These are phyloP conservation scores for Rosa persica DNA, from an alignment of 306 rosid species.

Conservation along the genomic window DNA sequence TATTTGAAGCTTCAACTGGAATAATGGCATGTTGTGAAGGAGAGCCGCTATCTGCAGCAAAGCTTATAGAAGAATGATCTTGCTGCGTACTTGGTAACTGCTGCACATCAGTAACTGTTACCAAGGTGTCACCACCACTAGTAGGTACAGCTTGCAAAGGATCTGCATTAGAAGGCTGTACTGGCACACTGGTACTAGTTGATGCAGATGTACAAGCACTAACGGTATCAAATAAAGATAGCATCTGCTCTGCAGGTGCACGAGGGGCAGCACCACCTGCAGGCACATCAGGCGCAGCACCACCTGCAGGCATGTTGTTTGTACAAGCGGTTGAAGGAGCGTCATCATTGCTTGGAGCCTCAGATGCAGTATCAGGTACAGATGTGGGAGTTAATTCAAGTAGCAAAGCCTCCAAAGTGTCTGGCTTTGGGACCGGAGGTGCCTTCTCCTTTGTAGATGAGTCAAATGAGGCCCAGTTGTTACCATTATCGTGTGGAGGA, in stretches of 20 bases:
- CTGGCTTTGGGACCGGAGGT: slow-evolving; percentile 40
- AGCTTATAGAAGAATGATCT: slow-evolving; percentile 28
- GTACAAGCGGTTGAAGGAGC: slow-evolving; percentile 28
- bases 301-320: slow-evolving; percentile 28
- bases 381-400: slow-evolving; percentile 47
- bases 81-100: slow-evolving; percentile 32
- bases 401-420: slow-evolving; percentile 51
- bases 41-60: slow-evolving; percentile 18
- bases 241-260: slow-evolving; percentile 25
- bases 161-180: slow-evolving; percentile 34
- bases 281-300: slow-evolving; percentile 29
- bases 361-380: slow-evolving; percentile 22
- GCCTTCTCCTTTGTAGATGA: slow-evolving; percentile 21
- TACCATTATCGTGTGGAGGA: slow-evolving; percentile 30
- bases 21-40: slow-evolving; percentile 24
- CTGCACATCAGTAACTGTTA: slow-evolving; percentile 27
- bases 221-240: slow-evolving; percentile 22
- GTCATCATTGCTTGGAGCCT: slow-evolving; percentile 24
- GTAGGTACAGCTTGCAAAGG: slow-evolving; percentile 24
- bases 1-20: slow-evolving; percentile 28
- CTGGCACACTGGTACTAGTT: slow-evolving; percentile 23
- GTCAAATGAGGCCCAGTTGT: slow-evolving; percentile 54
- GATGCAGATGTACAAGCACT: slow-evolving; percentile 28
- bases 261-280: slow-evolving; percentile 28
- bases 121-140: neutral